Base-by-base conservation (phyloP, 1,139 yeast species). In the Kluyveromyces sp. region DNA sequence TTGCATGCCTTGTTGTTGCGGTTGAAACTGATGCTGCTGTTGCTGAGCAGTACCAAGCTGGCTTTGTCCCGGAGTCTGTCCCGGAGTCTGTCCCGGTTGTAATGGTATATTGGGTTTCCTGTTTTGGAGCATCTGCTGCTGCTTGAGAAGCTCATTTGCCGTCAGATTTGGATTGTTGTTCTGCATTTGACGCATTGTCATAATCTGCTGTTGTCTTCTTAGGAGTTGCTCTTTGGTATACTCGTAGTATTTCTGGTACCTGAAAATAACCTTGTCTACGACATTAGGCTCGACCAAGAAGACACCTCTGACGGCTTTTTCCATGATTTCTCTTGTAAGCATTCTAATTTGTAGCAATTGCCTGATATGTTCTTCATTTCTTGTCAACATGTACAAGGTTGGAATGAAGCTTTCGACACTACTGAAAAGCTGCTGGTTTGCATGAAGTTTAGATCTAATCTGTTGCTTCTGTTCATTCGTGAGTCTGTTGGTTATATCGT, bases 361-460 rank as follows among this genome's bases (percentile, higher is more conserved):
- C 55, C 78, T 78, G 1, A 95, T 83, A 4, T 86, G 89, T 45
- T 79, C 86, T 38, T 73, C 74, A 58, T 83, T 84, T 54, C 81
- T 77, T 1, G 94, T 82, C 45, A 86, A 70, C 47, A 82, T 75
- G 57, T 75, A 86, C 55, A 84, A 85, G 58, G 84, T 80, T 36
- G 94, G 87, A 40, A 85, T 78, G 40, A 86, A 71, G 49, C 80
- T 80, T 58, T 86, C 94, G 18, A 83, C 83, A 52, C 80, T 74
- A 38, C 79, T 71, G 61, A 78, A 80, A 50, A 81, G 74, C 50
- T 80, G 86, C 30, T 80, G 74, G 42, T 81, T 74, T 41, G 71
- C 67, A 44, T 71, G 74, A 59, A 82, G 72, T 35, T 76, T 70
- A 22, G 80, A 78, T 41, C 78, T 70, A 18, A 85, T 84, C 38